Base-by-base conservation (phyloP, 495 filamentous ascomycete genomes). In the Aspergillus biplanus region DNA sequence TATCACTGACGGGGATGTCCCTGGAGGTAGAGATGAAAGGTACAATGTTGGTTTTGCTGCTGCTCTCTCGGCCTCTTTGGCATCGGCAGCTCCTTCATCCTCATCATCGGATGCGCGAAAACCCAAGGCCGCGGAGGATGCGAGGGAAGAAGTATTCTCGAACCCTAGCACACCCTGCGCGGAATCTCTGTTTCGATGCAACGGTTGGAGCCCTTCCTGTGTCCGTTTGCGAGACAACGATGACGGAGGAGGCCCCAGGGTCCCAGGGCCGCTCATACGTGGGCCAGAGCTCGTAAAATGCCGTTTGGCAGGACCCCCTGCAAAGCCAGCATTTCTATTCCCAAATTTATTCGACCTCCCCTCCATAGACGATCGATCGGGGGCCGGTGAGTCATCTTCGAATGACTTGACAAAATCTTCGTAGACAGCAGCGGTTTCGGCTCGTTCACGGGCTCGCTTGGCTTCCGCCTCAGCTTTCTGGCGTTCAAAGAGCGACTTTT, bases 381-480 rank as follows among this genome's bases (percentile, higher is more conserved):
- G 33, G 2, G 75, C 71, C 12, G 79, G 78, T 6, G 83, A 81
- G 42, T 92, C 92, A 70, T 90, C 87, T 44, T 91, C 91, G 65
- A 97, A 97, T 31, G 88, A 92, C 69, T 95, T 94, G 62, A 95
- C 87, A 71, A 97, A 97, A 65, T 94, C 91, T 62, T 96, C 87
- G 71, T 92, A 91, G 13, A 92, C 94, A 8, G 93, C 94, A 37
- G 90, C 92, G 18, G 91, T 96, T 74, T 97, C 94, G 62, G 89
- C 91, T 71, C 89, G 89, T 75, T 97, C 94, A 60, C 92, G 85
- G 66, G 86, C 83, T 37, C 91, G 89, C 75, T 97, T 98, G 15
- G 92, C 94, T 80, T 97, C 92, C 35, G 91, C 93, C 72, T 97
- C 93, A 44, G 91, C 91, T 78, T 93, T 95, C 67, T 95, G 91